phyloP scores from a whole-genome alignment of 73 alveolate genomes.

The Paramecium pentaurelia region DNA sequence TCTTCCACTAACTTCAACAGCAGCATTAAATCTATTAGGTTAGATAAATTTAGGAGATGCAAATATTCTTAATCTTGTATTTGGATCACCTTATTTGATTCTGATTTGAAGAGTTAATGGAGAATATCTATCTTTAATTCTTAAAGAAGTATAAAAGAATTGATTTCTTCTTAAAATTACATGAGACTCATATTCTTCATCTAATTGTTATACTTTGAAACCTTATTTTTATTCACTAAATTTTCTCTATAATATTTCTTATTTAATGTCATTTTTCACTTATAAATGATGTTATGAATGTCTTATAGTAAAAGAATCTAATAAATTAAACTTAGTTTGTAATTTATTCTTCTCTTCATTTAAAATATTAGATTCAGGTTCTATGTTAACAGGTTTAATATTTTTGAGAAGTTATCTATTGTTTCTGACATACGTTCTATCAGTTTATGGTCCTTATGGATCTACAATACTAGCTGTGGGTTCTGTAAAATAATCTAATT shows the following conservation, averaged over 20 bases:
- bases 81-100: not conserved
- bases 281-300: not conserved
- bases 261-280: not conserved
- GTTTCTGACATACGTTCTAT: not conserved
- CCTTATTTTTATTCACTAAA: not conserved
- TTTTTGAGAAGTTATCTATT: not conserved
- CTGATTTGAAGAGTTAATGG: not conserved
- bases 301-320: constrained; percentile 1
- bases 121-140: not conserved
- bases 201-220: not conserved
- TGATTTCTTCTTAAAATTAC: not conserved
- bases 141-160: not conserved
- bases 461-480: not conserved
- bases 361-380: not conserved
- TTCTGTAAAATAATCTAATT: not conserved
- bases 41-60: not conserved
- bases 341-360: not conserved
- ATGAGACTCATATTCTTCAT: not conserved
- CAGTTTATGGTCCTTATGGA: not conserved
- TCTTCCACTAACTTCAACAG: not conserved
- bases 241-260: not conserved
- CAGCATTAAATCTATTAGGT: constrained; percentile 40
- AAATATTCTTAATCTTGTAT: not conserved
- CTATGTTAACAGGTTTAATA: not conserved
- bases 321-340: not conserved